Conservation (phyloP, 108 stramenopile species). For the Craspedostauros australis region DNA sequence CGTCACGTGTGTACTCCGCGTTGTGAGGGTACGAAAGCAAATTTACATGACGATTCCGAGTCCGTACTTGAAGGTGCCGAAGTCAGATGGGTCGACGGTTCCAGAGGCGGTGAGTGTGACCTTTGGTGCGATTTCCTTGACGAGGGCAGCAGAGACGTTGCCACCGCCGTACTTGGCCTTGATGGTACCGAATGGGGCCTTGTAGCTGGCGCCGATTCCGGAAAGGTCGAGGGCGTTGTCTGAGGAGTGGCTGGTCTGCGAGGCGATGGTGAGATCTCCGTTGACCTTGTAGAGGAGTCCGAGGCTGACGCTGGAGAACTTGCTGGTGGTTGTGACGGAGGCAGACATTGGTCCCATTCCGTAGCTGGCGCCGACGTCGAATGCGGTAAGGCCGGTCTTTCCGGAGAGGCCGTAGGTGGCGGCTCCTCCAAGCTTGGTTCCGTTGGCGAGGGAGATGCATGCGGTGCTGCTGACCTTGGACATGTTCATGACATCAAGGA, state of each 20-base stretch:
- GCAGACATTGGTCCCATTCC: constrained; percentile 74
- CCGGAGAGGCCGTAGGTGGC: constrained; percentile 82
- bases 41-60: constrained; percentile 79
- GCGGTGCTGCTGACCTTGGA: constrained; percentile 76
- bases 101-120: constrained; percentile 82
- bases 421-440: constrained; percentile 78
- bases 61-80: constrained; percentile 83
- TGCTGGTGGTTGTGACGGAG: constrained; percentile 61
- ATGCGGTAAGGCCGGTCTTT: constrained; percentile 64
- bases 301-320: constrained; percentile 72
- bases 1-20: background rate
- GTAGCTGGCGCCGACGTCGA: constrained; percentile 80
- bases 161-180: constrained; percentile 87
- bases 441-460: constrained; percentile 64
- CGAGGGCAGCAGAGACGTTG: constrained; percentile 58
- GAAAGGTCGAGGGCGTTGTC: constrained; percentile 55
- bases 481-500: constrained; percentile 78
- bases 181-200: constrained; percentile 68
- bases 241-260: constrained; percentile 71
- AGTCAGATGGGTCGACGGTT: constrained; percentile 62
- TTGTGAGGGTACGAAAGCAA: background rate
- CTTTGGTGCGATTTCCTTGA: constrained; percentile 83
- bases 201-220: constrained; percentile 75
- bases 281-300: constrained; percentile 85
- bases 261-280: constrained; percentile 65